Base-by-base conservation (phyloP, 169 alveolate species). In the Plasmodium billcollinsi region DNA sequence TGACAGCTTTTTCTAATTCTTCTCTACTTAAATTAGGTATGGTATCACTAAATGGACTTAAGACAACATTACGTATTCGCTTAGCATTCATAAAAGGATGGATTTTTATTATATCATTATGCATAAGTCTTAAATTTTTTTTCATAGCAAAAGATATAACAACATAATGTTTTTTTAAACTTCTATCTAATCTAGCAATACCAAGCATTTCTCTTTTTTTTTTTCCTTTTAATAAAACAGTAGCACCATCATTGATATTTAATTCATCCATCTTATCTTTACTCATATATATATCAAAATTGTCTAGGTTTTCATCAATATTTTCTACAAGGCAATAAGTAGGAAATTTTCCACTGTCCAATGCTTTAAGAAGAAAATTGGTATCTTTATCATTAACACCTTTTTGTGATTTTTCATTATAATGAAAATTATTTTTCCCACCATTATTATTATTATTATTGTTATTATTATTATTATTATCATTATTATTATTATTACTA, bases 1-100 rank as follows among this genome's bases (percentile, higher is more conserved):
- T 2, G 0, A 80, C 80, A n/a, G 67, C 83, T 45, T 80, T 61
- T 26, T 80, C 70, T 15, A 80, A 3, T 26, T 80, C 90, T 6
- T 47, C 47, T 33, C 24, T 80, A 8, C 52, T 69, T 56, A 80
- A 18, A 69, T 72, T 61, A 3, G 50, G 47, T 3, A 69, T 72
- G 0, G 90, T 80, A 71, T 80, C 90, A 56, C 56, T 69, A 39
- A 80, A 80, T 14, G 90, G 90, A 6, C 90, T 80, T 54, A 80
- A 2, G n/a, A 80, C 26, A 15, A 80, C 83, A 11, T 14, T 80
- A 52, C 52, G 14, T 39, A 80, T 67, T 33, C 56, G 26, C 21
- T 59, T 50, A 33, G 56, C 72, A 43, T 80, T 80, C 33, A 69
- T 2, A 18, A 67, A 12, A 18, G 90, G 83, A 45, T 67, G 58